Base-by-base conservation (phyloP, 495 filamentous ascomycete genomes). In the Podospora pseudoanserina region DNA sequence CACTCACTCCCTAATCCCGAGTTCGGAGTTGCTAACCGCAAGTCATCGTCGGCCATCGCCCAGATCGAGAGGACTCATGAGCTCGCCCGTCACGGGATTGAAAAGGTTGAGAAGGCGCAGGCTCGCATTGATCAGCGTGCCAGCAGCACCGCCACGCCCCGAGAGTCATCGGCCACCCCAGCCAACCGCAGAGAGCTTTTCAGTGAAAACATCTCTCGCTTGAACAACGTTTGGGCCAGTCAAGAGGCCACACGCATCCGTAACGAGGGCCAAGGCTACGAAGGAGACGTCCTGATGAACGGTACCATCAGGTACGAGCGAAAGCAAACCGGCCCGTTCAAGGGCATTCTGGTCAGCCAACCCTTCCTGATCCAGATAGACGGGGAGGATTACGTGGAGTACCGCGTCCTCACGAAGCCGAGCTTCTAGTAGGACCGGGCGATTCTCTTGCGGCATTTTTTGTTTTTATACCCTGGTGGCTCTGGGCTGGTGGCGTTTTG, bases 331-430 rank as follows among this genome's bases (percentile, higher is more conserved):
- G 85, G 85, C 0, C 83, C 83, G 1, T 86, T 87, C 70, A 73
- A 80, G 63, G 83, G 83, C 44, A 83, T 83, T 68, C 78, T 86
- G 2, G 84, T 85, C 54, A 82, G 80, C 70, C 78, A 81, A 60
- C 79, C 83, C 30, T 79, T 79, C 9, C 84, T 86, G 23, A 80
- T 87, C 63, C 83, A 71, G 57, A 86, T 87, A 54, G 85, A 87
- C 64, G 85, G 85, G 11, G 85, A 87, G 71, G 85, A 87, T 58
- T 87, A 84, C 66, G 83, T 87, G 28, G 84, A 86, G 73, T 87
- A 87, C 62, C 78, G 84, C 13, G 83, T 87, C 1, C 76, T 87
- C 56, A 85, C 80, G 16, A 86, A 85, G 74, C 84, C 84, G 16
- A 81, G 72, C 2, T 87, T 86, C 65, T 86, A 49, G 30, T 7